Base-by-base conservation (phyloP, 2,329 filamentous ascomycete genomes). In the Cadophora malorum region DNA sequence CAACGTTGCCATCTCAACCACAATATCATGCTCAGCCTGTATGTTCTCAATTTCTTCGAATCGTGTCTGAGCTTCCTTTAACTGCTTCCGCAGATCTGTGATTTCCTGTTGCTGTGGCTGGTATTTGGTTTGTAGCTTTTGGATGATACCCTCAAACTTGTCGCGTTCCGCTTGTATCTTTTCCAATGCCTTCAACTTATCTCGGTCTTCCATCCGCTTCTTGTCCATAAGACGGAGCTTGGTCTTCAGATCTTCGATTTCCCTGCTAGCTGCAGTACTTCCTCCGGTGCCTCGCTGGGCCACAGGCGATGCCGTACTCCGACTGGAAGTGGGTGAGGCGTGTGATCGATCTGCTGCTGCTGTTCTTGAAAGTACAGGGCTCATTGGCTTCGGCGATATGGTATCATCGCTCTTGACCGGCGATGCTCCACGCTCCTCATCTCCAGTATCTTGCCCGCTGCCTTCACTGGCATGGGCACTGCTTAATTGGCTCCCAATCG, bases 101-200 rank as follows among this genome's bases (percentile, higher is more conserved):
- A 93, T 89, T 76, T 98, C 95, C 73, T 92, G 88, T 71, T 94
- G 91, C 67, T 95, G 91, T 0, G 92, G 88, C 76, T 96, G 93
- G 71, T 93, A 94, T 79, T 97, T 98, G 49, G 88, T 85, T 77
- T 97, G 93, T 58, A 99, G 82, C 75, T 96, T 97, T 76, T 97
- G 91, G 60, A 97, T 94, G 71, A 98, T 93, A 5, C 80, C 84
- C 78, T 97, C 92, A 70, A 91, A 94, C 72, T 90, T 91, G 75
- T 95, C 91, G 33, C 89, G 85, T 74, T 96, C 92, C 21, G 87
- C 84, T 76, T 94, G 90, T 19, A 94, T 80, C 72, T 90, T 89
- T 66, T 97, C 92, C 59, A 97, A 79, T 14, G 85, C 86, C 76
- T 95, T 94, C 63, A 97, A 79, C 76, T 93, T 92, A 74, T 97